These are phyloP conservation scores for Monosporozyma solicola DNA, from an alignment of 805 yeast genomes.

Conservation along the genomic window DNA sequence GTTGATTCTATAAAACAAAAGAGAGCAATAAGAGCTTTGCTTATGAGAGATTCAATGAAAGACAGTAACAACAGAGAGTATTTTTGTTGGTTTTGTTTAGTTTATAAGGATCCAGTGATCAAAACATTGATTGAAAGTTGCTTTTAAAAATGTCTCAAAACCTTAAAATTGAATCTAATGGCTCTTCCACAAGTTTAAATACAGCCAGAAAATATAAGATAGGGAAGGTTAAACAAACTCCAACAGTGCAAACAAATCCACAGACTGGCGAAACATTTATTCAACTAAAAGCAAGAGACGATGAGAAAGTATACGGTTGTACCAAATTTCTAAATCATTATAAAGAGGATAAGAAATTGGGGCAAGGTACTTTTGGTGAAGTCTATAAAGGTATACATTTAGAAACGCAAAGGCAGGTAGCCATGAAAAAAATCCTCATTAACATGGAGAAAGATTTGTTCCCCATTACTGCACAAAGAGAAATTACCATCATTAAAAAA, in stretches of 20 bases:
- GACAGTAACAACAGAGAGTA: neutral
- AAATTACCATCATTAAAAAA: constrained; percentile 69
- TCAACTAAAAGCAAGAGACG: constrained; percentile 16
- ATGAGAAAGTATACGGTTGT: constrained; percentile 27
- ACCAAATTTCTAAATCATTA: constrained; percentile 25
- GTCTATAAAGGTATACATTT: constrained; percentile 65
- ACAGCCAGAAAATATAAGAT: constrained; percentile 21
- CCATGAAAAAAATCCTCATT: constrained; percentile 76
- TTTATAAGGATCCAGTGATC: neutral
- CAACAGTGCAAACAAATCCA: constrained; percentile 22
- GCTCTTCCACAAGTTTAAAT: neutral
- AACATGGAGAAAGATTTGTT: constrained; percentile 45
- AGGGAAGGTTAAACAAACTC: constrained; percentile 29
- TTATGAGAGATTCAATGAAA: neutral
- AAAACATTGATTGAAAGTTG: neutral
- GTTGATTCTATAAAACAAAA: neutral
- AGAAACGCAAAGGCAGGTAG: constrained; percentile 54
- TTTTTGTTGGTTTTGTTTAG: neutral
- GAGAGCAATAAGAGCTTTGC: neutral
- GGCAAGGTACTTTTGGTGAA: constrained; percentile 85
- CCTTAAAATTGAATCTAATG: neutral
- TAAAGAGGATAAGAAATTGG: constrained; percentile 41
- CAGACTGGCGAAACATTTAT: constrained; percentile 22
- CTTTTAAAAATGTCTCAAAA: neutral
- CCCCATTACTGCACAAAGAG: constrained; percentile 92